Percentiles rank a stretch among this genome's conserved stretches.
Conservation (phyloP, 331 rosid genomes). For the Quercus tomentella region DNA sequence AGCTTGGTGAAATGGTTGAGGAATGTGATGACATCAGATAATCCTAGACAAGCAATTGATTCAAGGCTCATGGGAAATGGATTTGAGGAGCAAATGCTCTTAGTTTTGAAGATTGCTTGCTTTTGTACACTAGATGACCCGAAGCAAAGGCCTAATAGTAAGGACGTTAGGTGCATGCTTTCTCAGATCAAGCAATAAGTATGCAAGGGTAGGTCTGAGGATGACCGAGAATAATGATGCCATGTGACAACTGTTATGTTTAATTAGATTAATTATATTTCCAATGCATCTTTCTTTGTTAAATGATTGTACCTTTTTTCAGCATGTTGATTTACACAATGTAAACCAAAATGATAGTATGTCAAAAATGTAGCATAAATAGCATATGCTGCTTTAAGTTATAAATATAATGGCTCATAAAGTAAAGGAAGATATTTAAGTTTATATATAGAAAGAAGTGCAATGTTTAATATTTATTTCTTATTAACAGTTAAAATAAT, state of each 20-base stretch:
- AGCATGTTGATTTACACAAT: neutral
- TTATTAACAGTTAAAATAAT: too few species aligned
- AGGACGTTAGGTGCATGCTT: conserved; percentile 80
- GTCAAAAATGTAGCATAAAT: neutral
- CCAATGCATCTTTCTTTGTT: neutral
- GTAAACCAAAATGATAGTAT: neutral
- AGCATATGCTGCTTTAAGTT: neutral
- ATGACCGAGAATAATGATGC: neutral
- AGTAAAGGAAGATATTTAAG: neutral
- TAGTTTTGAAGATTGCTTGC: conserved; percentile 82
- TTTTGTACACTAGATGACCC: conserved; percentile 86
- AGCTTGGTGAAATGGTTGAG: conserved; percentile 84
- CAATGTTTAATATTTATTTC: too few species aligned
- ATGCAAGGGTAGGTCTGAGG: neutral
- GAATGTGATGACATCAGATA: conserved; percentile 55
- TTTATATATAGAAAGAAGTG: neutral
- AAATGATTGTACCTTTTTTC: neutral
- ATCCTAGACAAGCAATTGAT: conserved; percentile 62
- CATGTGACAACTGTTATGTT: neutral
- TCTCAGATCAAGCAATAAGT: conserved; percentile 62
- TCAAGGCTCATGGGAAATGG: conserved; percentile 56
- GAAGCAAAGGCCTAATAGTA: conserved; percentile 82
- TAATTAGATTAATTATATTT: neutral
- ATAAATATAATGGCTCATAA: neutral
- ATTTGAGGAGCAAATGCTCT: conserved; percentile 84